Evolutionary conservation across 495 filamentous ascomycete species (phyloP).

Genomic region (Pseudotulostoma volvatum): DNA sequence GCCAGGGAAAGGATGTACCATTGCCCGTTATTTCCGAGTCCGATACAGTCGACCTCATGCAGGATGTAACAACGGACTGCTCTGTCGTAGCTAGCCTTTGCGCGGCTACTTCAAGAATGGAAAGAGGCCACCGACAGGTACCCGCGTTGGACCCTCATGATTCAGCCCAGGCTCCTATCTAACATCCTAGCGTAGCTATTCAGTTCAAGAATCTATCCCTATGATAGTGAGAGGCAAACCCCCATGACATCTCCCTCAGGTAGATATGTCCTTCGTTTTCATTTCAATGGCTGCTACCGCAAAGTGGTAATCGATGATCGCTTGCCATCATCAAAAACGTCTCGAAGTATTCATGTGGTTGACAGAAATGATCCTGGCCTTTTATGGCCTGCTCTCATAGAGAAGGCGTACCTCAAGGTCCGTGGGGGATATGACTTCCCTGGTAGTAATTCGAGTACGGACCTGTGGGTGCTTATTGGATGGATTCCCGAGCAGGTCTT

Average conservation of each 20-base stretch:
- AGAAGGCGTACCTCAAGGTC: constrained; percentile 97
- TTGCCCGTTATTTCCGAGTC: no score
- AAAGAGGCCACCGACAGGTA: constrained; percentile 45
- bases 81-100: constrained; percentile 94
- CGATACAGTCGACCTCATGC: constrained; percentile 59
- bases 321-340: constrained; percentile 61
- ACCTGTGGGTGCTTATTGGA: constrained; percentile 76
- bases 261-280: constrained; percentile 79
- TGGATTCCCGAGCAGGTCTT: constrained; percentile 97
- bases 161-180: background rate
- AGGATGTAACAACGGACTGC: constrained; percentile 88
- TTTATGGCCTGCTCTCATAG: constrained; percentile 83
- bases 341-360: constrained; percentile 66
- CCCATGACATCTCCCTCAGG: constrained; percentile 56
- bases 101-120: constrained; percentile 51
- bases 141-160: background rate
- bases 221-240: constrained; percentile 33
- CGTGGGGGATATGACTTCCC: constrained; percentile 95
- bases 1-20: no score
- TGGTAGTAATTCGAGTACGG: constrained; percentile 93
- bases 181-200: constrained; percentile 37
- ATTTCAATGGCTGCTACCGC: constrained; percentile 89
- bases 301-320: constrained; percentile 81
- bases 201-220: constrained; percentile 55
- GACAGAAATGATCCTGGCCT: constrained; percentile 63